A percentile compares a stretch with the other conserved stretches of the same genome.
phyloP scores from a whole-genome alignment of 2,329 filamentous ascomycete species.

The Ophiosphaerella narmari region DNA sequence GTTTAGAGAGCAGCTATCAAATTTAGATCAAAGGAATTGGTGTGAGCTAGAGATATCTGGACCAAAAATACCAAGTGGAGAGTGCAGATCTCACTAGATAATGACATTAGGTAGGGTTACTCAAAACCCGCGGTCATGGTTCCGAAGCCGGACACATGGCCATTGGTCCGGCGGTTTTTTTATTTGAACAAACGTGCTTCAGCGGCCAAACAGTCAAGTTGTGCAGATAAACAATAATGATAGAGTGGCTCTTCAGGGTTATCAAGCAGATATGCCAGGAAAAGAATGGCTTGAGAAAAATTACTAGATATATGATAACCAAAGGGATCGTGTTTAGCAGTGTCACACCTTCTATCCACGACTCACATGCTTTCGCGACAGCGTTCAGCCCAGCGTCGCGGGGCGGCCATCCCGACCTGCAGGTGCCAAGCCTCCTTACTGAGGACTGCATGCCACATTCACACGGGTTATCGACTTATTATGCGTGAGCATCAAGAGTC shows the following conservation, averaged over 20 bases:
- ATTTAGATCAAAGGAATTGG: no score
- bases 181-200: constrained; percentile 16
- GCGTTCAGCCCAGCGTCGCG: constrained; percentile 21
- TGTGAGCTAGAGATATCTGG: neutral
- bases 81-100: constrained; percentile 14
- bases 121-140: constrained; percentile 28
- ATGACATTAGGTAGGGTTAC: constrained; percentile 19
- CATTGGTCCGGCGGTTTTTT: constrained; percentile 24
- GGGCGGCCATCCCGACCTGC: constrained; percentile 24
- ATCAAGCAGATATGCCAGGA: neutral
- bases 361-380: constrained; percentile 28
- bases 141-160: constrained; percentile 33
- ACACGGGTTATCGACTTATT: constrained; percentile 15
- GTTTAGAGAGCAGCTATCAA: no score
- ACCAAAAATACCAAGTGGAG: constrained; percentile 12
- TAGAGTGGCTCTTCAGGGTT: no score
- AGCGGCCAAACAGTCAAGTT: constrained; percentile 20
- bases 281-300: constrained; percentile 1
- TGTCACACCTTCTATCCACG: constrained; percentile 27
- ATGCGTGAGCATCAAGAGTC: constrained; percentile 12
- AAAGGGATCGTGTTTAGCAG: constrained; percentile 6
- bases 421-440: constrained; percentile 14
- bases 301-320: constrained; percentile 8
- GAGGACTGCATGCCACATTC: constrained; percentile 9
- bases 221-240: constrained; percentile 24